These are phyloP conservation scores for Boletales sp. DNA, from an alignment of 768 basidiomycete species.

Conservation along the genomic window DNA sequence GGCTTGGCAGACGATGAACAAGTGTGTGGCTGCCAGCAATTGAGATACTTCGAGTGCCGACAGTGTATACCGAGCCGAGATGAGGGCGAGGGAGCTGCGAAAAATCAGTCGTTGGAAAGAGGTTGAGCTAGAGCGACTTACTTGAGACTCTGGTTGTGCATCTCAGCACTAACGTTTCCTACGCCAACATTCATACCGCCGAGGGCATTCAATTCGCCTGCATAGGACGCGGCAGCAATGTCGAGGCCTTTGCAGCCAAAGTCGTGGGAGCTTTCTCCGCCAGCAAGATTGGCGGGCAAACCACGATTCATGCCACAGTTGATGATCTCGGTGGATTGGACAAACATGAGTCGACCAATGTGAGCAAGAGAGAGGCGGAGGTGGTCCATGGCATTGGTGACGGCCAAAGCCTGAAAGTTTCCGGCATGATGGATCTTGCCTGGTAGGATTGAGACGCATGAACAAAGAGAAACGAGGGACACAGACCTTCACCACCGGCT, in stretches of 20 bases:
- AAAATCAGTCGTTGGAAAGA: neutral
- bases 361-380: conserved; percentile 71
- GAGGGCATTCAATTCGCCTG: conserved; percentile 75
- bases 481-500: conserved; percentile 28
- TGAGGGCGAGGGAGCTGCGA: conserved; percentile 72
- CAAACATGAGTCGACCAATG: conserved; percentile 66
- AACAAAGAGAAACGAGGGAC: neutral
- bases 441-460: conserved; percentile 1
- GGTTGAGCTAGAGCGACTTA: conserved; percentile 32
- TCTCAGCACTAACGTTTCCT: conserved; percentile 82
- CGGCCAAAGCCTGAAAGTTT: conserved; percentile 86
- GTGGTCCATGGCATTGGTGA: conserved; percentile 87
- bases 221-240: conserved; percentile 79
- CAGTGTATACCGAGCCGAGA: conserved; percentile 79
- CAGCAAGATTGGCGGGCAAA: conserved; percentile 74
- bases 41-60: conserved; percentile 76
- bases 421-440: conserved; percentile 76
- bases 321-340: conserved; percentile 55
- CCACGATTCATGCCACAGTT: conserved; percentile 69
- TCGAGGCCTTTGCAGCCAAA: conserved; percentile 85
- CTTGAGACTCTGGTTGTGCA: conserved; percentile 94
- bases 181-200: conserved; percentile 75
- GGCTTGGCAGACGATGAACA: conserved; percentile 80
- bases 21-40: conserved; percentile 68
- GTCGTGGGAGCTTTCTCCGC: conserved; percentile 76